phyloP scores from a whole-genome alignment of 1,139 yeast genomes.

The Debaryomyces sp. region DNA sequence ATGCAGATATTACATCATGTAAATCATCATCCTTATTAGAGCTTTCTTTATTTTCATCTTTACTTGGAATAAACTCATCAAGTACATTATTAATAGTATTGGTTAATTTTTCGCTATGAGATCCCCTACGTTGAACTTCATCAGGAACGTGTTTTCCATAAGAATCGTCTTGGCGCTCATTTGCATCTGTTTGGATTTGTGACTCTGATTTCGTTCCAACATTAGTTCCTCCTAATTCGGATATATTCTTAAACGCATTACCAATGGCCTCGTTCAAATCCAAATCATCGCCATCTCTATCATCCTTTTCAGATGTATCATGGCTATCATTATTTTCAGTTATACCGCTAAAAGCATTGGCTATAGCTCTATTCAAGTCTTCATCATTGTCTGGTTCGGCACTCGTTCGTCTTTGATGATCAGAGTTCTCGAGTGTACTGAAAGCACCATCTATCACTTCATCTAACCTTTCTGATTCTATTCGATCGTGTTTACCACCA shows the following conservation, averaged over 20 bases:
- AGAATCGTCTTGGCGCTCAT: neutral
- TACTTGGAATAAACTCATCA: neutral
- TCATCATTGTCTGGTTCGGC: constrained; percentile 7
- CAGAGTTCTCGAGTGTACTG: neutral
- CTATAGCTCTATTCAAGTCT: constrained; percentile 18
- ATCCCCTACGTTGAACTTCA: neutral
- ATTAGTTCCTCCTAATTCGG: constrained; percentile 1
- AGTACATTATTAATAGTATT: constrained; percentile 5
- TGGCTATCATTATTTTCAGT: neutral
- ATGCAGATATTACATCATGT: constrained; percentile 18
- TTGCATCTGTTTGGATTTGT: neutral
- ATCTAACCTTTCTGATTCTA: constrained; percentile 1
- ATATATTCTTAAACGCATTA: constrained; percentile 23
- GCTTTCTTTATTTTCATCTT: constrained; percentile 7
- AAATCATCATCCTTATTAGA: constrained; percentile 15
- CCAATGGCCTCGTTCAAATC: constrained; percentile 29
- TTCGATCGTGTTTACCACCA: neutral
- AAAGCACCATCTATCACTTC: constrained; percentile 1
- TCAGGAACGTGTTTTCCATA: neutral
- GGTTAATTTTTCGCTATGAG: neutral
- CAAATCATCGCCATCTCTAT: constrained; percentile 10
- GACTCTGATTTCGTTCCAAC: neutral
- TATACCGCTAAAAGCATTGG: constrained; percentile 13
- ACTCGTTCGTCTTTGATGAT: neutral
- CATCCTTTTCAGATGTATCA: constrained; percentile 1